Evolutionary conservation across 257 asterid genomes (phyloP).

Genomic region (Solanum pennellii): DNA sequence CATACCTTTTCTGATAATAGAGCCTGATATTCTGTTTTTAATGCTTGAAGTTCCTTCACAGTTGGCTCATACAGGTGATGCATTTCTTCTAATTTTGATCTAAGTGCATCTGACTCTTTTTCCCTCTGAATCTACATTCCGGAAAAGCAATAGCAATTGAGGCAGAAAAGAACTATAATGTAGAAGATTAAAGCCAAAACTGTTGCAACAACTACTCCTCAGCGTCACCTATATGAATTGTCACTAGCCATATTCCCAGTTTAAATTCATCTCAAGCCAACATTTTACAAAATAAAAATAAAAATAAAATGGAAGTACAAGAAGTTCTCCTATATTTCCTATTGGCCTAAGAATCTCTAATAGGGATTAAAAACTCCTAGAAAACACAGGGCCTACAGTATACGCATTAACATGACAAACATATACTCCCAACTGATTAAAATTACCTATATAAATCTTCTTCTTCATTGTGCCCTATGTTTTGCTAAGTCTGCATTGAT

Average conservation of each 20-base stretch:
- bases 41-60: conserved; percentile 31
- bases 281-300: background rate
- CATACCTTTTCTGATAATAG: conserved; percentile 63
- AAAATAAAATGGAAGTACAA: background rate
- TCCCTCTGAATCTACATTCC: conserved; percentile 26
- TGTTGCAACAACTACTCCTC: background rate
- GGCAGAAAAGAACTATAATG: background rate
- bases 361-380: background rate
- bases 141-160: background rate
- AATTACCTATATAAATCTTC: background rate
- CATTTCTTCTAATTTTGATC: conserved; percentile 38
- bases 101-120: conserved; percentile 46
- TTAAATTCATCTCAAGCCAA: background rate
- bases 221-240: background rate
- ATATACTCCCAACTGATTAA: no score
- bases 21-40: conserved; percentile 38
- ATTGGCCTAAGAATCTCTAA: background rate
- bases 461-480: background rate
- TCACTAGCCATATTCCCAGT: background rate
- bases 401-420: no score
- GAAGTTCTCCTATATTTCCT: background rate
- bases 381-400: background rate
- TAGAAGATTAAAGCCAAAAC: background rate
- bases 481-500: background rate
- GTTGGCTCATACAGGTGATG: conserved; percentile 47